Evolutionary conservation across 169 alveolate species (phyloP).

Genomic region (Plasmodium reichenowi): DNA sequence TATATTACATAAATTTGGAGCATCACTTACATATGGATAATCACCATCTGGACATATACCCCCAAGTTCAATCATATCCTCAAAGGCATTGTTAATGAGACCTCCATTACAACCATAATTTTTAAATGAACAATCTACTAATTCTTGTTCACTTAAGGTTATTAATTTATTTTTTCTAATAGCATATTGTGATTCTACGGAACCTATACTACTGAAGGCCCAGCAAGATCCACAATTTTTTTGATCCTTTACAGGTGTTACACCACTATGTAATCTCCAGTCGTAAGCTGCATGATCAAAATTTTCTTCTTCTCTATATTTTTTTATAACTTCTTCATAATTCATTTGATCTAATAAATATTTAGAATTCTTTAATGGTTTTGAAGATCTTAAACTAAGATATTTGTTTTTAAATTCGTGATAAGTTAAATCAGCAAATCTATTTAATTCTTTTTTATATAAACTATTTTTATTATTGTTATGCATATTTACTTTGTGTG

Average conservation of each 20-base stretch:
- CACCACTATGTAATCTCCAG: constrained; percentile 83
- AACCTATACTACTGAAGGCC: constrained; percentile 89
- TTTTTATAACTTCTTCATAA: constrained; percentile 24
- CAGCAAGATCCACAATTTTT: constrained; percentile 90
- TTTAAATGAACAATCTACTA: constrained; percentile 87
- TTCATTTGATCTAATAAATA: neutral
- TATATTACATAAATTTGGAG: constrained; percentile 28
- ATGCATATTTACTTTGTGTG: constrained; percentile 32
- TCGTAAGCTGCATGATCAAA: constrained; percentile 61
- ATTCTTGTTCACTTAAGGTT: constrained; percentile 90
- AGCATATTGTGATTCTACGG: constrained; percentile 82
- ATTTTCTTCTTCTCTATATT: neutral
- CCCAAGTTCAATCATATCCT: constrained; percentile 85
- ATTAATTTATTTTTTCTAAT: constrained; percentile 43
- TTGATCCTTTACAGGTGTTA: constrained; percentile 86
- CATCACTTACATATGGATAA: constrained; percentile 83
- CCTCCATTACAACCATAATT: constrained; percentile 92
- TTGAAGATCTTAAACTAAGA: neutral
- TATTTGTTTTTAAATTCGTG: constrained; percentile 72
- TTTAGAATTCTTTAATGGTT: neutral
- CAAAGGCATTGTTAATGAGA: constrained; percentile 83
- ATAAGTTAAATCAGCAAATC: constrained; percentile 76
- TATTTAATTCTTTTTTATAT: constrained; percentile 68
- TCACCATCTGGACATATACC: constrained; percentile 75
- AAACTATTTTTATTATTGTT: constrained; percentile 28